Percentiles rank a stretch among this genome's conserved stretches.
phyloP scores from a whole-genome alignment of 2,329 filamentous ascomycete species.

The Pseudogymnoascus sp. region DNA sequence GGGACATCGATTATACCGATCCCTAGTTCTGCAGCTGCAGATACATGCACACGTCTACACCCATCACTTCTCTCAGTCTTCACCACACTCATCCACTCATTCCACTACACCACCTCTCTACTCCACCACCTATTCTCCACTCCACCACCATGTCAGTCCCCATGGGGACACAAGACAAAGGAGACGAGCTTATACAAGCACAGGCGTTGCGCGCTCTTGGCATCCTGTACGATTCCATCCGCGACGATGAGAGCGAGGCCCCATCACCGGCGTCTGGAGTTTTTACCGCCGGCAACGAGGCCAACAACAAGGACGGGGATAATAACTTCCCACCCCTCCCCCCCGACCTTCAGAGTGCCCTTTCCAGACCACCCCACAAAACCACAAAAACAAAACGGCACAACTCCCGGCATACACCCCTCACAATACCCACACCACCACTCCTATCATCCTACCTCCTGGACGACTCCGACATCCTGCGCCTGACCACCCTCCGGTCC shows the following conservation, averaged over 20 bases:
- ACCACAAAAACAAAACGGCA: background rate
- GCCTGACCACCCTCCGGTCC: background rate
- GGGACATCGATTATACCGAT: constrained; percentile 9
- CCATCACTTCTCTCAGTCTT: constrained; percentile 2
- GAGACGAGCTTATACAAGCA: constrained; percentile 10
- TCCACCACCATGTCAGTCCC: background rate
- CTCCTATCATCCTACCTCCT: background rate
- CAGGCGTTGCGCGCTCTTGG: constrained; percentile 8
- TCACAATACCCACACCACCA: background rate
- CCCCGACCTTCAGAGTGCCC: background rate
- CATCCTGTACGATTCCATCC: constrained; percentile 7
- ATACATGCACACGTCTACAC: constrained; percentile 2
- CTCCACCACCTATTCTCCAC: background rate
- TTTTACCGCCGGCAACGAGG: background rate
- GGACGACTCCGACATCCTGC: background rate
- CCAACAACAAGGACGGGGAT: background rate
- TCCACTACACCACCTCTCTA: background rate
- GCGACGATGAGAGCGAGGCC: background rate
- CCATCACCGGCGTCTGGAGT: background rate
- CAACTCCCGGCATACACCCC: background rate
- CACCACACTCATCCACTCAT: background rate
- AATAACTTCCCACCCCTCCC: background rate
- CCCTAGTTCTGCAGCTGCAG: background rate
- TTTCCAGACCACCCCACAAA: background rate
- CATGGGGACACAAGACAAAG: background rate